A percentile compares a stretch with the other conserved stretches of the same genome.
Evolutionary conservation across 345 rosid genomes (phyloP).

Genomic region (Hibiscus syriacus): DNA sequence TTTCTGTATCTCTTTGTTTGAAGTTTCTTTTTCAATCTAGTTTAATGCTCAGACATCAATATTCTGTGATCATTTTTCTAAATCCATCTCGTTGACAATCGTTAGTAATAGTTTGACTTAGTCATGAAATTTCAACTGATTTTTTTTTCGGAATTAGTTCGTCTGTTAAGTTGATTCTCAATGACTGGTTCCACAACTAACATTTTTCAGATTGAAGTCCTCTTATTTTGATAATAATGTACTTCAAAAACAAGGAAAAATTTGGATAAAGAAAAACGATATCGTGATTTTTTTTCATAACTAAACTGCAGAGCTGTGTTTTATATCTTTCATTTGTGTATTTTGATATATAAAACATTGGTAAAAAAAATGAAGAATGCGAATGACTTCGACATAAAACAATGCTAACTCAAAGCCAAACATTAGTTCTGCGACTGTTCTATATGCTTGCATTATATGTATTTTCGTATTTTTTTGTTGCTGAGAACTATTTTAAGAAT

Average conservation of each 20-base stretch:
- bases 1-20: neutral
- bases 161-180: neutral
- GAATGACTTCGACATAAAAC: neutral
- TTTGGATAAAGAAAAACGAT: neutral
- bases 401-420: neutral
- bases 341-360: neutral
- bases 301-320: neutral
- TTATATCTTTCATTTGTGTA: neutral
- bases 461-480: neutral
- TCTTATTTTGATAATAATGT: neutral
- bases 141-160: neutral
- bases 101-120: slow-evolving; percentile 3
- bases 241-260: neutral
- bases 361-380: neutral
- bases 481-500: too few species aligned
- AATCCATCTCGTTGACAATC: slow-evolving; percentile 7
- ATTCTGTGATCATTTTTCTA: neutral
- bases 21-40: neutral
- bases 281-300: neutral
- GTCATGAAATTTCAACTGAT: slow-evolving; percentile 3
- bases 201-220: neutral
- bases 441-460: neutral
- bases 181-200: neutral
- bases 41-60: neutral
- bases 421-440: neutral